These are phyloP conservation scores for Plasmodium sp. DNA, from an alignment of 169 alveolate species.

Conservation along the genomic window DNA sequence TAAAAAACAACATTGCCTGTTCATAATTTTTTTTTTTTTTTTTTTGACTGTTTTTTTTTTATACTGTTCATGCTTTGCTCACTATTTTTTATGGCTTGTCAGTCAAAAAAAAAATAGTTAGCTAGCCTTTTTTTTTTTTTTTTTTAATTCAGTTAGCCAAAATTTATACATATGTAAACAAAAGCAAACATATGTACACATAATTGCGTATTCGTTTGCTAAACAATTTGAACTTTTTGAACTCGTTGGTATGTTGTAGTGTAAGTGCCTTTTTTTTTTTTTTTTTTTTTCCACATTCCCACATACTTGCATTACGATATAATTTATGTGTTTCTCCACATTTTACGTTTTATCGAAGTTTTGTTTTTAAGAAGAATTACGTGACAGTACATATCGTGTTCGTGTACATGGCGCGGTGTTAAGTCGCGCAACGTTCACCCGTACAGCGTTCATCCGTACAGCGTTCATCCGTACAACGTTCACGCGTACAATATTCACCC, in stretches of 20 bases:
- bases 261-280: neutral
- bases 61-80: neutral
- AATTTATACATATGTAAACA: neutral
- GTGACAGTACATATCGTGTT: slow-evolving; percentile 13
- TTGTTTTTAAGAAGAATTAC: slow-evolving; percentile 56
- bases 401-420: neutral
- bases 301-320: neutral
- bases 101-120: slow-evolving; percentile 10
- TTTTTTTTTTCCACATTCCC: neutral
- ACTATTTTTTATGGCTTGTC: slow-evolving; percentile 17
- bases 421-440: neutral
- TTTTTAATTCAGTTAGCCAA: slow-evolving; percentile 22
- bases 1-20: slow-evolving; percentile 23
- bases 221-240: slow-evolving; percentile 7
- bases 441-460: neutral
- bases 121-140: slow-evolving; percentile 6
- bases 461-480: too few relatives aligned
- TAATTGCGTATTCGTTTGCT: neutral
- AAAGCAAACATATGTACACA: slow-evolving; percentile 7
- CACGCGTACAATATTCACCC: too few relatives aligned
- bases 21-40: slow-evolving; percentile 1
- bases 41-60: slow-evolving; percentile 15
- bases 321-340: slow-evolving; percentile 7
- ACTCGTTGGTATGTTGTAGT: slow-evolving; percentile 17
- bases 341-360: slow-evolving; percentile 12